Base-by-base conservation (phyloP, 345 rosid genomes). In the Camelina neglecta region DNA sequence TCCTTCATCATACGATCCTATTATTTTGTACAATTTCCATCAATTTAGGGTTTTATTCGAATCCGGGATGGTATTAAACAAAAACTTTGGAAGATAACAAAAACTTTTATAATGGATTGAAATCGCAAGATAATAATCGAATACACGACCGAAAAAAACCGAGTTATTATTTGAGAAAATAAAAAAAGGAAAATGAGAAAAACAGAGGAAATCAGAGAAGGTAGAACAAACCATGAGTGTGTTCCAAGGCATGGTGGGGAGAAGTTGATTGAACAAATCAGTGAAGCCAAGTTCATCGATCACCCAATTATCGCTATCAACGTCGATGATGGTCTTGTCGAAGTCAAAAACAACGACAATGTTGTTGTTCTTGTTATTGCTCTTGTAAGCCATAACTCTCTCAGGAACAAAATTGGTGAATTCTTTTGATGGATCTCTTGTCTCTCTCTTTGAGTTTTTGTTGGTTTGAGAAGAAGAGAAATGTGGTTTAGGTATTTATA, bases 161-260 rank as follows among this genome's bases (percentile, higher is more conserved):
- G 48, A 44, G 48, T 12, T 44, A n/a, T 24, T 3, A 4, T n/a
- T 31, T 3, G 31, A 63, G 44, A 63, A 1, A 1, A 29, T n/a
- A 29, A 0, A 1, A 10, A 12, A 31, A 16, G 4, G 0, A 47
- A 55, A 35, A 39, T 4, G 0, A 47, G n/a, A 67, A 48, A 48
- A 72, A 50, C 63, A 60, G 69, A 60, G 58, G 13, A 60, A 5
- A 35, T 35, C 4, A 29, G 59, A 42, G 41, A 31, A 64, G 20
- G 48, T 0, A 38, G 21, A 59, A 67, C 72, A 35, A 68, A 93
- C 97, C 97, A 93, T 91, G 72, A 91, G 81, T 72, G 91, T 72
- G 78, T 93, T 93, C 96, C 97, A 93, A 23, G 97, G 93, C 93
- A 89, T 88, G 83, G 93, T 87, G 2, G 91, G 92, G 18, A 91